Evolutionary conservation across 2,329 filamentous ascomycete genomes (phyloP), one percentile per base, ranked within the genome.

Genomic region (Calycina herbarum): DNA sequence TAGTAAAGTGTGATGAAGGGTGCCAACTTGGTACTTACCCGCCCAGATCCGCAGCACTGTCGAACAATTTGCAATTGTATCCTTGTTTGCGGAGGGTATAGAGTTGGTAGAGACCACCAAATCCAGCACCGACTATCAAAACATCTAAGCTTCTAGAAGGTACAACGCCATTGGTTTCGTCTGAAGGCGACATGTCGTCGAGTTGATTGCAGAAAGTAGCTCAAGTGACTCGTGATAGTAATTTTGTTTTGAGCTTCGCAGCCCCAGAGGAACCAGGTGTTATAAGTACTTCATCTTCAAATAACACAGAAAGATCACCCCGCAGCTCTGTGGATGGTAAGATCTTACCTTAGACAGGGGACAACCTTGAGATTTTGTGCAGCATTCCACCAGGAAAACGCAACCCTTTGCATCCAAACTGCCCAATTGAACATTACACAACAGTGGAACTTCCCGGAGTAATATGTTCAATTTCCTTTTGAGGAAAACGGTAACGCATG

Each of bases 51-150:
- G 54, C 40, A 42, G 60, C 64, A 60, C 59, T 61, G 40, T 65
- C 20, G 38, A 66, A 42, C 7, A 66, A 42, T 45, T 61, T 66
- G 57, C 57, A 59, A n/a, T 68, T 67, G 51, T 66, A 60, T n/a
- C 65, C 68, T 45, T 57, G 59, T 17, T 68, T 70, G 24, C 63
- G 78, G 75, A 0, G 82, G 81, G 0, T 84, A 84, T 85, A 68
- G 86, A 87, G 69, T 80, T 79, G 73, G 86, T 86, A 82, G 76
- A 63, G 66, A 79, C 68, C 64, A 33, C 68, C 67, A 64, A 75
- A 74, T 1, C 73, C 73, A 20, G 67, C 73, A 42, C 74, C 73
- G 24, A 76, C 69, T 31, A 76, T 66, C 10, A 74, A 29, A n/a
- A 66, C 70, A 64, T 75, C 73, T 7, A 64, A 31, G 10, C 27